phyloP scores from a whole-genome alignment of 805 yeast species.

The Candida multigemmis region DNA sequence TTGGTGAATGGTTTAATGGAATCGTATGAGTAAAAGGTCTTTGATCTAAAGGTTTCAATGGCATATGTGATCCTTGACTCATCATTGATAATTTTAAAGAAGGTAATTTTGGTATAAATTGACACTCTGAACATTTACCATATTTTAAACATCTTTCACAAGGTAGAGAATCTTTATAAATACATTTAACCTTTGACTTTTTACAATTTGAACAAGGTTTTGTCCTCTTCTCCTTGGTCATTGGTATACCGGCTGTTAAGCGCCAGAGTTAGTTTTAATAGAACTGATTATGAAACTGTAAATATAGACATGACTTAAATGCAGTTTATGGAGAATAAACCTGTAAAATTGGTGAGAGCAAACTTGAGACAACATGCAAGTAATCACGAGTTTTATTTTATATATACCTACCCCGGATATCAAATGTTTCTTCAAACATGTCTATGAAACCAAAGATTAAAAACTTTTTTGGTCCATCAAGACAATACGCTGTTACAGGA shows the following conservation, averaged over 20 bases:
- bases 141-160: conserved; percentile 50
- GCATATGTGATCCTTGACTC: too few relatives aligned
- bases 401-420: too few relatives aligned
- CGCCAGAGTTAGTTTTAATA: too few relatives aligned
- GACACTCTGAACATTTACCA: conserved; percentile 39
- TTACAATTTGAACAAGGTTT: conserved; percentile 62
- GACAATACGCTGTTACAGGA: conserved; percentile 60
- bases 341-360: too few relatives aligned
- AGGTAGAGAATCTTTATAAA: conserved; percentile 36
- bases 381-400: too few relatives aligned
- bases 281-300: too few relatives aligned
- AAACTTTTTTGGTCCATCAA: conserved; percentile 41
- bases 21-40: too few relatives aligned
- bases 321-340: too few relatives aligned
- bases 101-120: conserved; percentile 48
- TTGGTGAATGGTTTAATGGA: background rate
- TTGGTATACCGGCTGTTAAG: conserved; percentile 2
- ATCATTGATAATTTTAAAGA: conserved; percentile 20
- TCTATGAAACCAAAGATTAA: conserved; percentile 28
- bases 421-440: too few relatives aligned
- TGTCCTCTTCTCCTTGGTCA: conserved; percentile 32
- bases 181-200: conserved; percentile 54
- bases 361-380: too few relatives aligned
- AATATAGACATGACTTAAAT: too few relatives aligned
- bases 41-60: too few relatives aligned